phyloP scores from a whole-genome alignment of 495 filamentous ascomycete species.

The Penicillium coffeae region DNA sequence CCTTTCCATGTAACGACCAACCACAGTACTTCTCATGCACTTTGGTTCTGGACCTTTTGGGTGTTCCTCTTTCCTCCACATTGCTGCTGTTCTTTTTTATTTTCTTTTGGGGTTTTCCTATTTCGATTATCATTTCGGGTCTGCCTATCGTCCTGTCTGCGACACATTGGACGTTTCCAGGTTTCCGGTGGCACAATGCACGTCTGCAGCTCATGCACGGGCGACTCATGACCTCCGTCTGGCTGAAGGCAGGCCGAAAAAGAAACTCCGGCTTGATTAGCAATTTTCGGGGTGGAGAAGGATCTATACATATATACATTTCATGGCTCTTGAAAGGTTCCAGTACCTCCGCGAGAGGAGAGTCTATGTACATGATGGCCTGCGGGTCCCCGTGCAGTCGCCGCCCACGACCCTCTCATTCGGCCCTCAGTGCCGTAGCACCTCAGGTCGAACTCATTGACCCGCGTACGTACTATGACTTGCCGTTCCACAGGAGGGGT shows the following conservation, averaged over 20 bases:
- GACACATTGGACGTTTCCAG: slow-evolving; percentile 11
- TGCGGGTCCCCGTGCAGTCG: background rate
- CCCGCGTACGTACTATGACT: slow-evolving; percentile 13
- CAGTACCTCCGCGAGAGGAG: background rate
- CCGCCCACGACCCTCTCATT: background rate
- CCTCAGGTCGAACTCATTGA: slow-evolving; percentile 22
- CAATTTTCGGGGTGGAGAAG: background rate
- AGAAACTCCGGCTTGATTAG: slow-evolving; percentile 6
- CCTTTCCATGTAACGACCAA: background rate
- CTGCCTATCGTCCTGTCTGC: background rate
- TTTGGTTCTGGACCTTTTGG: too few species aligned
- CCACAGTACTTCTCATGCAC: background rate
- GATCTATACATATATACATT: background rate
- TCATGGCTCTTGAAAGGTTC: background rate
- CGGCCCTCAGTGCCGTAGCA: slow-evolving; percentile 14
- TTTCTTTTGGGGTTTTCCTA: background rate
- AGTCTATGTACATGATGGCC: background rate
- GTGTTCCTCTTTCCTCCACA: background rate
- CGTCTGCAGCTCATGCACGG: slow-evolving; percentile 12
- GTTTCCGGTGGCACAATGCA: slow-evolving; percentile 18
- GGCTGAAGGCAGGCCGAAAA: slow-evolving; percentile 11
- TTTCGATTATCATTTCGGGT: background rate
- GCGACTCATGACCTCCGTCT: slow-evolving; percentile 13
- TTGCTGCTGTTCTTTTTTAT: too few species aligned
- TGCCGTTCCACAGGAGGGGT: slow-evolving; percentile 16